Evolutionary conservation across 129 eudicot genomes (phyloP).

Genomic region (Flaveria linearis): DNA sequence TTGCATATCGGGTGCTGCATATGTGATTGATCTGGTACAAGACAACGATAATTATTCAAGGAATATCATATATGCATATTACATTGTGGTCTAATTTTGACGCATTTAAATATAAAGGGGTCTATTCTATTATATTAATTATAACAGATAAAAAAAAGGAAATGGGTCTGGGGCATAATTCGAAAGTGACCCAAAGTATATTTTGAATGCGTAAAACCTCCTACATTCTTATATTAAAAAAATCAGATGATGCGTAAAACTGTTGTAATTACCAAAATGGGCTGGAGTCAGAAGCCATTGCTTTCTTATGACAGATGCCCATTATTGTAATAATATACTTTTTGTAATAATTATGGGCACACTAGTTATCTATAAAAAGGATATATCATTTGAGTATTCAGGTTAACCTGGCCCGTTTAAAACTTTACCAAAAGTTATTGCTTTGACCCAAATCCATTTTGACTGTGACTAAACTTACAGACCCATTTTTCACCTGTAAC

Average conservation of each 20-base stretch:
- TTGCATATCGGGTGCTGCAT: constrained; percentile 92
- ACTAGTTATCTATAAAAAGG: neutral
- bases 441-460: neutral
- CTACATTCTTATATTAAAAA: neutral
- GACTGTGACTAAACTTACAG: neutral
- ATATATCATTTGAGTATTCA: neutral
- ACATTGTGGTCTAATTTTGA: neutral
- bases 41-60: neutral
- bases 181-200: neutral
- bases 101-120: neutral
- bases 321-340: too few species aligned
- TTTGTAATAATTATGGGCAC: neutral
- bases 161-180: neutral
- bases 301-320: too few species aligned
- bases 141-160: neutral
- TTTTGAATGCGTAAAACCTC: neutral
- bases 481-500: neutral
- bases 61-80: neutral
- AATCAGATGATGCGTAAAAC: too few species aligned
- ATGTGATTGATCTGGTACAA: constrained; percentile 67
- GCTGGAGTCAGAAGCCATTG: neutral
- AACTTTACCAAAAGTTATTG: neutral
- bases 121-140: neutral
- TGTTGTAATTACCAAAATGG: too few species aligned
- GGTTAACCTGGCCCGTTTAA: neutral